These are phyloP conservation scores for Sanchytrium tribonematis DNA, from an alignment of 371 early-diverging fungal species.

Conservation along the genomic window DNA sequence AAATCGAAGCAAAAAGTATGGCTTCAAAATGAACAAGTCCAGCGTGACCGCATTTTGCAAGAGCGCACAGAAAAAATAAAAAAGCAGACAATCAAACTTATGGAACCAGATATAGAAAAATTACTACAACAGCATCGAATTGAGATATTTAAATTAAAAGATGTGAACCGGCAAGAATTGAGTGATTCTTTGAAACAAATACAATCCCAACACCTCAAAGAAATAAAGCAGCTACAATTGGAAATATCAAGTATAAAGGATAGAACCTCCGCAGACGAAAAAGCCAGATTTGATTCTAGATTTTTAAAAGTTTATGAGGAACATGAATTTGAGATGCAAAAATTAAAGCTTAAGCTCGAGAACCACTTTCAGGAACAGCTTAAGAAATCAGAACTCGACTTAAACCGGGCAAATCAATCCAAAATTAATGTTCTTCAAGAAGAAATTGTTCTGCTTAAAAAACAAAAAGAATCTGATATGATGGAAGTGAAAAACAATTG, in stretches of 20 bases:
- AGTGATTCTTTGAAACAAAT: neutral
- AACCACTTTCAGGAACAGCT: neutral
- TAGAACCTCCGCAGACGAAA: neutral
- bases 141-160: neutral
- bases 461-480: neutral
- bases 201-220: neutral
- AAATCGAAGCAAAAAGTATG: neutral
- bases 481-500: neutral
- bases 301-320: neutral
- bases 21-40: neutral
- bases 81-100: neutral
- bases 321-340: neutral
- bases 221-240: neutral
- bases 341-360: neutral
- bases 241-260: neutral
- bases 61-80: neutral
- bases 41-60: neutral
- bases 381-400: neutral
- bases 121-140: neutral
- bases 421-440: neutral
- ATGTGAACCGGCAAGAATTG: neutral
- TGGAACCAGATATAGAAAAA: neutral
- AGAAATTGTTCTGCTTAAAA: neutral
- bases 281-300: neutral
- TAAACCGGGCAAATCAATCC: neutral